These are phyloP conservation scores for Fusarium sp. DNA, from an alignment of 2,329 filamentous ascomycete species.

Conservation along the genomic window DNA sequence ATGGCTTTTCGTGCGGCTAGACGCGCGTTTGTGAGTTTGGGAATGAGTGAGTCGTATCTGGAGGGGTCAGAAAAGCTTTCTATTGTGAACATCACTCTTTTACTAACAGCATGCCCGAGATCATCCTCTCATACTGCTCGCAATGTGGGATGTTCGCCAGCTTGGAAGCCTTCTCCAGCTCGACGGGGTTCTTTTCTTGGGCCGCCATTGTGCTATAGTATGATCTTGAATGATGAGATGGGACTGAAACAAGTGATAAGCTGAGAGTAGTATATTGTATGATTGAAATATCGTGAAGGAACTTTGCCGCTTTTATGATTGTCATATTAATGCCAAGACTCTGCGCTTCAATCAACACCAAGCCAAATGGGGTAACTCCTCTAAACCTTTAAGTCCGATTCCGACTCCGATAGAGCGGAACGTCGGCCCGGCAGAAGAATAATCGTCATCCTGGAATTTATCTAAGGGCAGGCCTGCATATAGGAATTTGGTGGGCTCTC, in stretches of 20 bases:
- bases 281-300: rapidly evolving
- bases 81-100: too few species aligned
- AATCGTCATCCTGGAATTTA: slow-evolving; percentile 36
- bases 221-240: rapidly evolving
- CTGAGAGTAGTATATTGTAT: rapidly evolving
- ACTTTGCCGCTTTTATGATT: neutral
- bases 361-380: slow-evolving; percentile 3
- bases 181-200: slow-evolving; percentile 10
- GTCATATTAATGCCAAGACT: neutral
- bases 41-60: slow-evolving; percentile 60
- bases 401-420: slow-evolving; percentile 7
- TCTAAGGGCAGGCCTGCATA: slow-evolving; percentile 31
- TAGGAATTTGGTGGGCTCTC: slow-evolving; percentile 17
- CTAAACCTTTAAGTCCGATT: neutral
- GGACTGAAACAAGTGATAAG: rapidly evolving
- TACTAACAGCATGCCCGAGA: slow-evolving; percentile 68
- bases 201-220: slow-evolving; percentile 14
- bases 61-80: rapidly evolving
- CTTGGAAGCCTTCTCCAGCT: slow-evolving; percentile 31
- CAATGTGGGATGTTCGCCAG: slow-evolving; percentile 65
- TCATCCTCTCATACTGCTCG: slow-evolving; percentile 73
- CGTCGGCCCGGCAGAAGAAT: slow-evolving; percentile 25
- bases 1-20: slow-evolving; percentile 61
- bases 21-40: slow-evolving; percentile 57
- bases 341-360: neutral